Evolutionary conservation across 306 rosid genomes (phyloP), one percentile per base, ranked within the genome.

Genomic region (barrel medic (Medicago truncatula)): DNA sequence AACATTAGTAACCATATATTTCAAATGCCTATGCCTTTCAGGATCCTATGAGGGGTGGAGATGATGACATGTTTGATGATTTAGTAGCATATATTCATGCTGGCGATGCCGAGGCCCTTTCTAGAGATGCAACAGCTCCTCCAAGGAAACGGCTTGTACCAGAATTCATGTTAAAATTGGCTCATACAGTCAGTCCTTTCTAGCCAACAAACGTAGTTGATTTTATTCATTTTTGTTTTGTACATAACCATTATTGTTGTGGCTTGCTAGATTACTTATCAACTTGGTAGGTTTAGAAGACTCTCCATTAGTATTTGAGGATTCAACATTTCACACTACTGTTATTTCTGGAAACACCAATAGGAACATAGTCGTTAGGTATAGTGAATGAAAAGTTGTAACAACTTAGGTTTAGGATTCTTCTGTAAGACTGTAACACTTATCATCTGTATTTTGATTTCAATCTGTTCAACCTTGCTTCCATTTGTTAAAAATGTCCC

Each of bases 21-120:
- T 67, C 38, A 76, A 71, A 44, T 80, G 75, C 28, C 21, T 54
- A 11, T 61, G 46, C 41, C 36, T 68, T 73, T 77, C 75, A 94
- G 97, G 98, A 94, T 86, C 98, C 98, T 6, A 94, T 94, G 98
- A 88, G 98, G 82, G 98, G 98, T 50, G 94, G 97, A 44, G 76
- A 25, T 57, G 97, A 94, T 66, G 78, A 88, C 7, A 72, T 94
- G 96, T 86, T 94, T 82, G 92, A 85, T 54, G 97, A 94, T 80
- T 78, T 94, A 71, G 83, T 94, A 64, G 86, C 67, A 36, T 81
- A 87, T 76, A 85, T 94, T 44, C 96, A 91, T 38, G 81, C 90
- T 21, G 87, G 75, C 49, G 97, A 91, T 76, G 38, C 88, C 10
- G 97, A 83, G 31, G 95, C 96, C 15, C 86, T 82, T 13, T 87